Base-by-base conservation (phyloP, 1,284 basidiomycete genomes). In the Blastosporella zonata region DNA sequence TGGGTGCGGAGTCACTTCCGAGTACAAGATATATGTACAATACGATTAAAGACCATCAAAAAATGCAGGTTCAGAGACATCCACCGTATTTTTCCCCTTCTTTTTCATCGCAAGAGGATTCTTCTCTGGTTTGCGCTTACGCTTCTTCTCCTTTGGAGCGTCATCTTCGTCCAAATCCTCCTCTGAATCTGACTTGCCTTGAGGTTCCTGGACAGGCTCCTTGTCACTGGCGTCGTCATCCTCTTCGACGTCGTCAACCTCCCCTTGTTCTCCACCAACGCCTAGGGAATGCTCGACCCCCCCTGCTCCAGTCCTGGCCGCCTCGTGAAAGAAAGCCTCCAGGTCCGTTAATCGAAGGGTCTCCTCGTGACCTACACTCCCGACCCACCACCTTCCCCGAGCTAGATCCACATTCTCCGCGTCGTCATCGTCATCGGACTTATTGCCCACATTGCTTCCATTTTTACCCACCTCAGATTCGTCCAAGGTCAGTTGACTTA, bases 291-390 rank as follows among this genome's bases (percentile, higher is more conserved):
- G 55, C 21, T 67, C 65, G 25, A 65, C 66, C 15, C 71, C 70
- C 15, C 68, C 69, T 20, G 63, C 62, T 46, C 51, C 70, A 10
- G 65, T 62, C 8, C 62, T 58, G 13, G 63, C 65, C 8, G 69
- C 69, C 12, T 76, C 74, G 34, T 71, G 73, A 54, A 79, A 74
- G 45, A 82, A 76, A 2, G 72, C 75, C 47, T 71, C 79, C 28
- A 97, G 69, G 68, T 96, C 88, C 20, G 92, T 96, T 67, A 97
- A 68, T 64, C 87, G 88, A 55, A 97, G 66, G 23, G 82, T 75
- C 54, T 95, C 90, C 56, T 96, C 93, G 61, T 97, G 94, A 13
- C 90, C 91, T n/a, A 87, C 89, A 63, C 91, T 94, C n/a, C 84
- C 95, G 13, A 96, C 78, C 88, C 93, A 94, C 67, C 81, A 81